Conservation (phyloP, 1,284 basidiomycete species). For the Cystobasidiaceae sp. region DNA sequence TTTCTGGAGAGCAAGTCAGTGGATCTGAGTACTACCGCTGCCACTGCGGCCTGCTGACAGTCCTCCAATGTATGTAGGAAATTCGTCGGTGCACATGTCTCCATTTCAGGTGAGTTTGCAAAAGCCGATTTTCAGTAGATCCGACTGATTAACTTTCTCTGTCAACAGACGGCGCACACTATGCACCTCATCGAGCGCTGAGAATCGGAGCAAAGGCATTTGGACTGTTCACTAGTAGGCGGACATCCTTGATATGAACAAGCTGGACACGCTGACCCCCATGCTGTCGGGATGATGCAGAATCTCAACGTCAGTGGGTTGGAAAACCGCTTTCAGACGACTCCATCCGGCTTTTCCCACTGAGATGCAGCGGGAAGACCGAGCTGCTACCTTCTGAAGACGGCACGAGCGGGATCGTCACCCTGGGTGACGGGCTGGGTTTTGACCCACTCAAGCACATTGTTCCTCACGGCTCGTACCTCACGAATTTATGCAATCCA, state of each 20-base stretch:
- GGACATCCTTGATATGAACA: too few species aligned
- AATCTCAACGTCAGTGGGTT: constrained; percentile 28
- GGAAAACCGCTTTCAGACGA: constrained; percentile 21
- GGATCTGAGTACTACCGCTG: neutral
- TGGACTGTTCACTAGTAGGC: constrained; percentile 77
- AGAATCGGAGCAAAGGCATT: constrained; percentile 66
- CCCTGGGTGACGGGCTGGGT: constrained; percentile 22
- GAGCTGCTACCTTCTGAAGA: constrained; percentile 11
- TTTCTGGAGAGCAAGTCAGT: constrained; percentile 6
- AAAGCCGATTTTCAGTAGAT: too few species aligned
- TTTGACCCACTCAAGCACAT: constrained; percentile 16
- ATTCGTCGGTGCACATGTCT: constrained; percentile 70
- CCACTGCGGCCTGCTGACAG: neutral
- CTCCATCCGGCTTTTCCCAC: constrained; percentile 16
- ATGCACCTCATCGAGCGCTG: constrained; percentile 63
- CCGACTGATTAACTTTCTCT: too few species aligned
- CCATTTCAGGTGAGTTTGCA: constrained; percentile 42
- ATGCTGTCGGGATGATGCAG: neutral
- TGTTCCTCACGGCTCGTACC: constrained; percentile 59
- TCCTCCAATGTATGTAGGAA: neutral
- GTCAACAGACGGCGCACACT: constrained; percentile 72
- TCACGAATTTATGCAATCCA: constrained; percentile 78
- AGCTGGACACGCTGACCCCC: neutral
- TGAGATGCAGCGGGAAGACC: constrained; percentile 23
- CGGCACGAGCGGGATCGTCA: neutral